Evolutionary conservation across 768 basidiomycete species (phyloP).

Genomic region (Udeniomyces megalosporus): DNA sequence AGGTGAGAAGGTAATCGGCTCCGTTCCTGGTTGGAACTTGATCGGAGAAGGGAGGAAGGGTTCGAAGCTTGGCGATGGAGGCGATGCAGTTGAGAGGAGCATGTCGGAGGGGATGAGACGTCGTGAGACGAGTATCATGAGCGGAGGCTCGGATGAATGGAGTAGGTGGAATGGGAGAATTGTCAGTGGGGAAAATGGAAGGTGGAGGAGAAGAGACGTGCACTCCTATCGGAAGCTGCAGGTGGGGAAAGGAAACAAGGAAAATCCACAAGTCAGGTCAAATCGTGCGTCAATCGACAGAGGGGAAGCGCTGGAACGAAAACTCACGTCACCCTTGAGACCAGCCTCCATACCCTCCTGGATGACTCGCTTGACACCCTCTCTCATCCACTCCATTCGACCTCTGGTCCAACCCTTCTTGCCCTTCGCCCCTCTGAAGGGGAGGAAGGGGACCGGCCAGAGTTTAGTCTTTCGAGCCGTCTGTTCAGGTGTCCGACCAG

Average conservation of each 20-base stretch:
- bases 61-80: conserved; percentile 26
- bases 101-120: conserved; percentile 66
- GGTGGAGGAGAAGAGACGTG: conserved; percentile 39
- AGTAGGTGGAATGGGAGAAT: conserved; percentile 28
- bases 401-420: conserved; percentile 49
- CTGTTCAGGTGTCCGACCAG: conserved; percentile 53
- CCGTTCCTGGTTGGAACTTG: conserved; percentile 39
- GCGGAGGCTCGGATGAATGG: conserved; percentile 33
- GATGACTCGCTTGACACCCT: conserved; percentile 45
- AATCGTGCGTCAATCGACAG: not conserved
- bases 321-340: conserved; percentile 44
- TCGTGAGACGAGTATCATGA: conserved; percentile 53
- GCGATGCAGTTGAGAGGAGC: conserved; percentile 49
- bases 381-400: conserved; percentile 56
- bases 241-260: not conserved
- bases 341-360: conserved; percentile 38
- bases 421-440: conserved; percentile 32
- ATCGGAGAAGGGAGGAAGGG: conserved; percentile 25
- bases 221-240: conserved; percentile 60
- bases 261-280: too few species aligned
- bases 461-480: conserved; percentile 48
- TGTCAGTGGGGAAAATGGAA: conserved; percentile 19
- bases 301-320: not conserved
- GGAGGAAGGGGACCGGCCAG: conserved; percentile 48
- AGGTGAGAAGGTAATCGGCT: conserved; percentile 73